phyloP scores from a whole-genome alignment of 768 basidiomycete genomes.

The Asterophora lycoperdoides region DNA sequence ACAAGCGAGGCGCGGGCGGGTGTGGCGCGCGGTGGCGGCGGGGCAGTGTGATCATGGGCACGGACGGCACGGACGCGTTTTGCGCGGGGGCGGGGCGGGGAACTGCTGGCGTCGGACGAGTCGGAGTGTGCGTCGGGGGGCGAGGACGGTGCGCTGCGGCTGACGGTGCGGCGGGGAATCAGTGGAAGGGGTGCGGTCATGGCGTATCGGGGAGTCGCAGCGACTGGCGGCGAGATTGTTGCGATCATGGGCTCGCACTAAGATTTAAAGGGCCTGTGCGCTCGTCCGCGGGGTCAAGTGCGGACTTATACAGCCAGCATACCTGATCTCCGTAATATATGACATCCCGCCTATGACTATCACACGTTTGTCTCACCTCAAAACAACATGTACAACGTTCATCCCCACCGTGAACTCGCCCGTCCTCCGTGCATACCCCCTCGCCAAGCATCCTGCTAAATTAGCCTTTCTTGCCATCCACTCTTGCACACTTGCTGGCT shows the following conservation, averaged over 20 bases:
- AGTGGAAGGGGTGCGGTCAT: conserved; percentile 61
- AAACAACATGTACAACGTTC: no score
- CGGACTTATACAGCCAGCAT: conserved; percentile 2
- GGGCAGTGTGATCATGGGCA: conserved; percentile 40
- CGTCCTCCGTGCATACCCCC: background rate
- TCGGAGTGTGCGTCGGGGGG: conserved; percentile 19
- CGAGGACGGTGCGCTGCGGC: conserved; percentile 15
- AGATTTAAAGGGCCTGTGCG: no score
- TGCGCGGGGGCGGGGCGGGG: conserved; percentile 34
- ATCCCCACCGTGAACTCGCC: background rate
- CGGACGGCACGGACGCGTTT: conserved; percentile 31
- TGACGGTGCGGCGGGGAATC: conserved; percentile 47
- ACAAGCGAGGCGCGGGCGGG: conserved; percentile 23
- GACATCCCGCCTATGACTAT: background rate
- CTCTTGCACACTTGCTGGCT: background rate
- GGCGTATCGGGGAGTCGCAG: conserved; percentile 26
- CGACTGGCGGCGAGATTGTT: conserved; percentile 31
- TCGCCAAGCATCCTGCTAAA: background rate
- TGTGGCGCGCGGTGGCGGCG: conserved; percentile 23
- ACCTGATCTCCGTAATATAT: conserved; percentile 6
- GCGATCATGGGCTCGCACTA: conserved; percentile 36
- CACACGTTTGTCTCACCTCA: background rate
- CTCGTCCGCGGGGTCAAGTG: conserved; percentile 5
- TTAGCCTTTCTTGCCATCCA: background rate
- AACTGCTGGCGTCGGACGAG: conserved; percentile 25